phyloP scores from a whole-genome alignment of 768 basidiomycete genomes.

The Auricularia auricula-judae region DNA sequence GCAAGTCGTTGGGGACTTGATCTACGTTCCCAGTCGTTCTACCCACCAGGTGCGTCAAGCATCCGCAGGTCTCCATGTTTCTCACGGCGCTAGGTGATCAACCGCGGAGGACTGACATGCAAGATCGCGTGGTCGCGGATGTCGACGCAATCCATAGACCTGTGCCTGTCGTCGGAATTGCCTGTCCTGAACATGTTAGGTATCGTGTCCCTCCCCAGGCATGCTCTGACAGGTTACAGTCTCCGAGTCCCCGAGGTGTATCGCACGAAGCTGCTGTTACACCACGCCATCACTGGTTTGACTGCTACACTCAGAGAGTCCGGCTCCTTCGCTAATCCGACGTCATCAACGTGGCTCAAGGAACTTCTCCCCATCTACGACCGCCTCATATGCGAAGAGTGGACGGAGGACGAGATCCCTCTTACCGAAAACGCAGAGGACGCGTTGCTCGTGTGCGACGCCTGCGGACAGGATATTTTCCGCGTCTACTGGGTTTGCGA shows the following conservation, averaged over 20 bases:
- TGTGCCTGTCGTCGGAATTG: slow-evolving; percentile 60
- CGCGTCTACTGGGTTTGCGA: neutral
- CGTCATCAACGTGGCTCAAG: neutral
- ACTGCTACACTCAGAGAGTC: slow-evolving; percentile 8
- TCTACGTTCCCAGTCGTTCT: slow-evolving; percentile 69
- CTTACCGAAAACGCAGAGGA: neutral
- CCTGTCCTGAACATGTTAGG: slow-evolving; percentile 68
- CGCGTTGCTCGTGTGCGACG: neutral
- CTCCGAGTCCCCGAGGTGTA: slow-evolving; percentile 77
- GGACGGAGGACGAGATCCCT: neutral
- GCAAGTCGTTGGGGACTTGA: slow-evolving; percentile 66
- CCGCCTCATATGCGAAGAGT: neutral
- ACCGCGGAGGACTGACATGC: slow-evolving; percentile 67
- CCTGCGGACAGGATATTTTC: neutral
- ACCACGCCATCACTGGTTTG: slow-evolving; percentile 35
- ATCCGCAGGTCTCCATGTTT: neutral
- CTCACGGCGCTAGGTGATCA: slow-evolving; percentile 37
- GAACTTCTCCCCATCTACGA: neutral
- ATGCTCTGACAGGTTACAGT: slow-evolving; percentile 25
- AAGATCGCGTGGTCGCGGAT: slow-evolving; percentile 85
- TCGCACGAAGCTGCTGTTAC: slow-evolving; percentile 56
- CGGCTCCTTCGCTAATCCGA: neutral
- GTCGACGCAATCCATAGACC: slow-evolving; percentile 49
- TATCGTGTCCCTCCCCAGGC: neutral
- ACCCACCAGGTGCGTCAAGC: slow-evolving; percentile 45